These are phyloP conservation scores for Apophysomyces elegans DNA, from an alignment of 371 early-diverging fungal genomes.

Conservation along the genomic window DNA sequence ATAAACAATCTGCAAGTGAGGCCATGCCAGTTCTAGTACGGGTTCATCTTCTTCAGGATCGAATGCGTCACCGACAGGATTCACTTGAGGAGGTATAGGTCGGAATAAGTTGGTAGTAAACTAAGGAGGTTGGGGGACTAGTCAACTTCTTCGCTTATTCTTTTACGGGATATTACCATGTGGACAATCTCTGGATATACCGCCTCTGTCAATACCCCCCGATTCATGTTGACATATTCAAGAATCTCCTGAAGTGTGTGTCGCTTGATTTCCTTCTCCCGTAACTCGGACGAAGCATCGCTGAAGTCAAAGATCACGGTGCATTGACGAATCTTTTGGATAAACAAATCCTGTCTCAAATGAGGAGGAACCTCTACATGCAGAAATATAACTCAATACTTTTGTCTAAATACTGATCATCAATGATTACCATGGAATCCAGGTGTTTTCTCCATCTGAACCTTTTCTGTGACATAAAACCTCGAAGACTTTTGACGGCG, in stretches of 20 bases:
- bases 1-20: conserved; percentile 96
- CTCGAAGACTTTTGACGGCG: conserved; percentile 87
- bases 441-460: conserved; percentile 79
- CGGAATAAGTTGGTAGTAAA: conserved; percentile 93
- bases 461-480: conserved; percentile 83
- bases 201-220: conserved; percentile 84
- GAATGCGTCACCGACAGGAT: conserved; percentile 94
- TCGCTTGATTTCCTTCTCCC: conserved; percentile 95
- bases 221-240: conserved; percentile 87
- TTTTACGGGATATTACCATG: conserved; percentile 70
- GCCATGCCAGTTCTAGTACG: conserved; percentile 94
- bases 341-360: conserved; percentile 79
- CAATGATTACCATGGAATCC: conserved; percentile 71
- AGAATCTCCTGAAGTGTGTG: conserved; percentile 88
- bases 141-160: not conserved
- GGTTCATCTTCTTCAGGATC: conserved; percentile 99
- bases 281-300: conserved; percentile 83
- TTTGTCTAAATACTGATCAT: not conserved
- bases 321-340: conserved; percentile 92
- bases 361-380: conserved; percentile 71
- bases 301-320: conserved; percentile 92
- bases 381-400: not conserved
- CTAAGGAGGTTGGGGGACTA: conserved; percentile 39
- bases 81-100: conserved; percentile 94
- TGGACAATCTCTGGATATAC: conserved; percentile 90